Base-by-base conservation (phyloP, 108 stramenopile genomes). In the Cyclotella atomus region DNA sequence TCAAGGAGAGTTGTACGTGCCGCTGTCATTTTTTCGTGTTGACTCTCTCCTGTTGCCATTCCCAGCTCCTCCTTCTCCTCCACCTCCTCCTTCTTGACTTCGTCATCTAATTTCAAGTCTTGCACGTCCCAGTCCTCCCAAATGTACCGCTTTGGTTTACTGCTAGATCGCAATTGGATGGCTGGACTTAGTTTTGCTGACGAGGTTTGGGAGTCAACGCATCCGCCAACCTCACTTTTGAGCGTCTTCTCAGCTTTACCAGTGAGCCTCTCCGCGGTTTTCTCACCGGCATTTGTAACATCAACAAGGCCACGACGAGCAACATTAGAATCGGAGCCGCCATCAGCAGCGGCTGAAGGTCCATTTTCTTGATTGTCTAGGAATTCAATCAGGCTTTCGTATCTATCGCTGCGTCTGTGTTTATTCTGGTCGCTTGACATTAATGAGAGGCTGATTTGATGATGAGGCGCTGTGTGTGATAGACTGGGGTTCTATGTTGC, bases 51-150 rank as follows among this genome's bases (percentile, higher is more conserved):
- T 12, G 50, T 2, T 9, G 49, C 19, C 49, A 63, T 72, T 23
- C 38, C 36, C 41, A 38, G n/a, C n/a, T n/a, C n/a, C n/a, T n/a
- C n/a, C n/a, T n/a, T 38, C 41, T 44, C 55, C 2, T 44, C 41
- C n/a, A 4, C 19, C 6, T 57, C 27, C 4, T 43, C 38, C 19
- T 44, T 34, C 23, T 9, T 15, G 27, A 38, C 59, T 10, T 34
- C 32, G 15, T 68, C 67, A 54, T 55, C 36, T 16, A 63, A 19
- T 20, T 23, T 20, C 57, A 76, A 27, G 29, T 33, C 49, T 20
- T 32, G 65, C n/a, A 41, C 38, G 8, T 75, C 74, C 74, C 74
- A 75, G 21, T 75, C 65, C 57, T 75, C 74, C 74, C 74, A 75
- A 7, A 75, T 60, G 24, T 67, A 75, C 44, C 47, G 53, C 3